These are phyloP conservation scores for Kwoniella heveanensis DNA, from an alignment of 768 basidiomycete genomes.

Conservation along the genomic window DNA sequence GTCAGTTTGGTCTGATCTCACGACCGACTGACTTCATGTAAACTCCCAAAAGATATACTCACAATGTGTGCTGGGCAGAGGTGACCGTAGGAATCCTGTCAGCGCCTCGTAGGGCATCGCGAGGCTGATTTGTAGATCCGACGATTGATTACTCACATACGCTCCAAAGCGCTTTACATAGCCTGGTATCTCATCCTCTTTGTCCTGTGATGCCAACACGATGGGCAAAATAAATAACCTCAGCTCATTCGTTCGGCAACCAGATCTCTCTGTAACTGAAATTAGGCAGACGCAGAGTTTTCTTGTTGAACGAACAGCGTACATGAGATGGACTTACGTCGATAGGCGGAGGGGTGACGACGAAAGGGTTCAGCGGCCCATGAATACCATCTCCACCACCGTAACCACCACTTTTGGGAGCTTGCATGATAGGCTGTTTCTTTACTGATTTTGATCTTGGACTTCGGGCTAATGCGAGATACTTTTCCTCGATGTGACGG, in stretches of 20 bases:
- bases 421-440: constrained; percentile 19
- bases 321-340: constrained; percentile 32
- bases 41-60: too few relatives aligned
- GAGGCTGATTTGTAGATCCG: too few relatives aligned
- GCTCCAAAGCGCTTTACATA: constrained; percentile 51
- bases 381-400: constrained; percentile 28
- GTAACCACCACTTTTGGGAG: constrained; percentile 19
- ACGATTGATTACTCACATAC: constrained; percentile 46
- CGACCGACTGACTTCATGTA: not conserved
- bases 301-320: too few relatives aligned
- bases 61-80: constrained; percentile 45
- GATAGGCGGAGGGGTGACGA: constrained; percentile 36
- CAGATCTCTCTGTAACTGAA: too few relatives aligned
- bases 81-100: not conserved
- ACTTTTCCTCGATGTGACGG: too few relatives aligned
- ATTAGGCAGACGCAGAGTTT: not conserved
- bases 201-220: constrained; percentile 16
- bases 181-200: constrained; percentile 49
- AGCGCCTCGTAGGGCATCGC: too few relatives aligned
- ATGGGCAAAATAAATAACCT: constrained; percentile 20
- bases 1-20: not conserved
- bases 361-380: constrained; percentile 47
- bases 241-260: too few relatives aligned
- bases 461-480: too few relatives aligned
- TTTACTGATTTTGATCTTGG: too few relatives aligned